Evolutionary conservation across 306 rosid species (phyloP), one percentile per base, ranked within the genome.

Genomic region (Fragaria ananassa): DNA sequence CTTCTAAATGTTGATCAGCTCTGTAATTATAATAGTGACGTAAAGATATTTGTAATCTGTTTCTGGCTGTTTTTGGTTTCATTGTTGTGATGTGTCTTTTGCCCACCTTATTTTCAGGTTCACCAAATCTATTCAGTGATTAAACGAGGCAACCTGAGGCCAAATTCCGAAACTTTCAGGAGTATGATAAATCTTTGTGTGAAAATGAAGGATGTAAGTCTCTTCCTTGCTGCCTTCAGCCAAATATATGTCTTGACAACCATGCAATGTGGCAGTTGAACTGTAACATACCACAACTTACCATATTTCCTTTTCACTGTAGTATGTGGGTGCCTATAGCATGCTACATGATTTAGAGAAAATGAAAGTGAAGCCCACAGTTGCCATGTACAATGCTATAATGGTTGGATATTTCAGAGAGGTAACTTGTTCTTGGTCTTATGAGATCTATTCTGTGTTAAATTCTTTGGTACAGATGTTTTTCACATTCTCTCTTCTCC

Each of bases 371-470:
- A 80, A 45, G 54, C 87, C 92, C 53, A 84, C 88, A 0, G 3
- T 85, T 18, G 15, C 25, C 83, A 89, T 92, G 92, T 95, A 87
- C 88, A 92, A 95, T 82, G 82, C 91, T 71, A 90, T 95, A 76
- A 84, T 95, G 92, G 90, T 80, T n/a, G 98, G 96, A 67, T 92
- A 88, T 87, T 92, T 89, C 70, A 90, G 96, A 60, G 92, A 92
- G 97, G 98, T 95, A 82, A 58, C 71, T 68, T 4, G 37, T 76
- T 70, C 56, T 86, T 72, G 75, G 63, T 44, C 83, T 78, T 53
- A 65, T 68, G 54, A 37, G 71, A 79, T 64, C 12, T 57, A 70
- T 45, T 35, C 61, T 45, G 44, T 73, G 57, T 49, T 4, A 2
- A 29, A 63, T 3, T 46, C 8, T 74, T 78, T 68, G 35, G 23